phyloP scores from a whole-genome alignment of 177 flowering plant genomes.

The Vitis hybrid region DNA sequence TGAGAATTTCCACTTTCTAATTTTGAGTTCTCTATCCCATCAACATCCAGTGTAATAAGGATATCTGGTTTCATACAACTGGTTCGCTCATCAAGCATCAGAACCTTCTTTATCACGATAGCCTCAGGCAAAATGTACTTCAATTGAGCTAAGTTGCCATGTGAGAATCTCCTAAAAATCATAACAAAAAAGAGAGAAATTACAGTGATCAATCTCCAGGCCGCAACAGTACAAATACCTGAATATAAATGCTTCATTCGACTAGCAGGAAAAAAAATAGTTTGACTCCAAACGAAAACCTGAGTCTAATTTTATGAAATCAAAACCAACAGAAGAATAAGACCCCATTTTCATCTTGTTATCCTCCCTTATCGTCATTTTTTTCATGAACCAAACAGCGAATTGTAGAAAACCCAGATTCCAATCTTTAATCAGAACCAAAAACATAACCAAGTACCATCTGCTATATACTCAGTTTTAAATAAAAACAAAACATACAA shows the following conservation, averaged over 20 bases:
- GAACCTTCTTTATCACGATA: constrained; percentile 51
- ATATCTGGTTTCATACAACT: constrained; percentile 81
- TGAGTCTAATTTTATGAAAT: not conserved
- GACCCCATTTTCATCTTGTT: too few relatives aligned
- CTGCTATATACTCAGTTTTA: too few relatives aligned
- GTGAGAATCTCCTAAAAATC: constrained; percentile 66
- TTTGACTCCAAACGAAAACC: too few relatives aligned
- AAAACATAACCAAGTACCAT: too few relatives aligned
- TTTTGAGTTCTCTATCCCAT: constrained; percentile 39
- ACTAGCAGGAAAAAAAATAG: too few relatives aligned
- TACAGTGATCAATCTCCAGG: not conserved
- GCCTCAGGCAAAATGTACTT: constrained; percentile 77
- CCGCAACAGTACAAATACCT: too few relatives aligned
- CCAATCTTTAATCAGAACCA: too few relatives aligned
- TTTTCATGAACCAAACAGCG: too few relatives aligned
- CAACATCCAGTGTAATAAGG: constrained; percentile 41
- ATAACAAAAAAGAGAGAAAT: not conserved
- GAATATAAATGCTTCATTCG: too few relatives aligned
- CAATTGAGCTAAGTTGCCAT: constrained; percentile 76
- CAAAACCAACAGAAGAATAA: not conserved
- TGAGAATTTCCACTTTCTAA: constrained; percentile 24
- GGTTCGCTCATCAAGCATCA: constrained; percentile 61
- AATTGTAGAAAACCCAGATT: too few relatives aligned
- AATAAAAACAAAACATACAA: too few relatives aligned
- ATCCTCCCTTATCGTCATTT: too few relatives aligned